Conservation (phyloP, 2,329 filamentous ascomycete species). For the Sclerotinia nivalis region DNA sequence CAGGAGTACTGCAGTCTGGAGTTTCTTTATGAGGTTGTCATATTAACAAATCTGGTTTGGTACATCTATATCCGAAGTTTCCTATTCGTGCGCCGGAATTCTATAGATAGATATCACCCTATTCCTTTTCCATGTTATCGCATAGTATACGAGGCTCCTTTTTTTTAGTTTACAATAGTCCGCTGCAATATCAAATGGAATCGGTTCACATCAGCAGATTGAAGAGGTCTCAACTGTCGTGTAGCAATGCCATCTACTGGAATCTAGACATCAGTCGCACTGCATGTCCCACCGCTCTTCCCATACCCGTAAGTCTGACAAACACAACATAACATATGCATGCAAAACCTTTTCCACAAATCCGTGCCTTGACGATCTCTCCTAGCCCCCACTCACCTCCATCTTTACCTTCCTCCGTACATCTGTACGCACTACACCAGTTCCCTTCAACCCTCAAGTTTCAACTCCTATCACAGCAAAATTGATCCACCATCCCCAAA, state of each 20-base stretch:
- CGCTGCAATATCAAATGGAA: not conserved
- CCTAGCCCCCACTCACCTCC: not conserved
- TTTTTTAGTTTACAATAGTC: not conserved
- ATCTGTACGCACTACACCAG: not conserved
- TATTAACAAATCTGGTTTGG: not conserved
- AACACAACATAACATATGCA: not conserved
- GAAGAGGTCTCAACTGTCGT: not conserved
- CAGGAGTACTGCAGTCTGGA: slow-evolving; percentile 14
- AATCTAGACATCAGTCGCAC: slow-evolving; percentile 4
- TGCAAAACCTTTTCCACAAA: not conserved
- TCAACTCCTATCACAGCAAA: not conserved
- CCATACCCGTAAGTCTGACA: not conserved
- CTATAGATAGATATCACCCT: slow-evolving; percentile 4
- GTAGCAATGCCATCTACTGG: slow-evolving; percentile 7
- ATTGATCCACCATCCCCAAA: not conserved
- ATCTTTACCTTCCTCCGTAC: not conserved
- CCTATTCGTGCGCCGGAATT: not conserved
- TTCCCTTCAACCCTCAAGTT: not conserved
- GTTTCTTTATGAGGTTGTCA: not conserved
- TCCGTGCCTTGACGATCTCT: not conserved
- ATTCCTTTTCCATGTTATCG: not conserved
- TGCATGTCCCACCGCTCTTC: slow-evolving; percentile 1
- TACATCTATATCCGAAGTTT: not conserved
- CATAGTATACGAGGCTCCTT: not conserved
- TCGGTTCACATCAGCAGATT: not conserved